Conservation (phyloP, 148 eudicot species). For the Vaccinium macrocarpon region DNA sequence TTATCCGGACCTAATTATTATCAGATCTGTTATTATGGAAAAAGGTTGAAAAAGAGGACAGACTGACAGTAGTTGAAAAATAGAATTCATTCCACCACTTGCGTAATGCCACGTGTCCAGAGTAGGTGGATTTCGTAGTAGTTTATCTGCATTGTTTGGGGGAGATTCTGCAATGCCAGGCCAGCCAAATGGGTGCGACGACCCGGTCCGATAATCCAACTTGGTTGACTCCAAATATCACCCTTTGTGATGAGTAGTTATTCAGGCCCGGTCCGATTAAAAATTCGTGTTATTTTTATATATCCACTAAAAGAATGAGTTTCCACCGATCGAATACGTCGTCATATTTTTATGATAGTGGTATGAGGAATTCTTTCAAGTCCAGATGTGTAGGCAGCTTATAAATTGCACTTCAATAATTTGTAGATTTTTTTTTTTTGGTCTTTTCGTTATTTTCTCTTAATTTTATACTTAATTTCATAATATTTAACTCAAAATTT, state of each 20-base stretch:
- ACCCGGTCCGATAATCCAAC: neutral
- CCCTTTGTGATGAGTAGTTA: neutral
- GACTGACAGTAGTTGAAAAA: neutral
- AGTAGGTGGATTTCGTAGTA: neutral
- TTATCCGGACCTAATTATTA: neutral
- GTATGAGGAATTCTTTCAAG: too few relatives aligned
- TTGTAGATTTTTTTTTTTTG: too few relatives aligned
- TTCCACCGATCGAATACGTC: too few relatives aligned
- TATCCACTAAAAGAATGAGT: too few relatives aligned
- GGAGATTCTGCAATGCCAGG: neutral
- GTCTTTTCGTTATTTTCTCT: too few relatives aligned
- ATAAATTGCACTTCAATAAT: too few relatives aligned
- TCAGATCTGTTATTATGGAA: neutral
- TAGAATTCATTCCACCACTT: neutral
- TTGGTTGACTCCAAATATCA: neutral
- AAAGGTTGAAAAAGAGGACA: neutral
- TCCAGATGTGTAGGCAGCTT: too few relatives aligned
- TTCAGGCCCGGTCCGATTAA: too few relatives aligned
- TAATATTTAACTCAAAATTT: too few relatives aligned
- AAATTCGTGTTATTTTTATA: too few relatives aligned
- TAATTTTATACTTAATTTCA: too few relatives aligned
- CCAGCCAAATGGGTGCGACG: neutral
- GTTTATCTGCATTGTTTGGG: neutral
- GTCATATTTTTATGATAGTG: too few relatives aligned
- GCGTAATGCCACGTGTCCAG: neutral